Percentiles rank a stretch among this genome's conserved stretches.
Conservation (phyloP, 306 rosid genomes). For the Phaseolus lunatus region DNA sequence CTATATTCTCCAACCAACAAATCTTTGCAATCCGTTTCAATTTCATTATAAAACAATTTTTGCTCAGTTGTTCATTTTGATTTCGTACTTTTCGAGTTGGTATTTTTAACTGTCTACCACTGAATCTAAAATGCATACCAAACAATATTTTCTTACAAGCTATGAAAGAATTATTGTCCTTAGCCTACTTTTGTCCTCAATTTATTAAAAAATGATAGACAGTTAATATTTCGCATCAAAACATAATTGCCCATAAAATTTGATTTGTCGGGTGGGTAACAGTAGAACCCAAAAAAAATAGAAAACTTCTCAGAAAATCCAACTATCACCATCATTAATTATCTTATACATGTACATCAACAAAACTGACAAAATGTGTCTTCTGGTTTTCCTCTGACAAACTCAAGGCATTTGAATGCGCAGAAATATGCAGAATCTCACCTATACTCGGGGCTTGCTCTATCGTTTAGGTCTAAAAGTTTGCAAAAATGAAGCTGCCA, state of each 20-base stretch:
- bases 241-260: slow-evolving; percentile 44
- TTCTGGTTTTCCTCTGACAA: slow-evolving; percentile 42
- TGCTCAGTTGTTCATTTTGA: background rate
- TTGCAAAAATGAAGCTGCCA: slow-evolving; percentile 50
- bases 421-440: slow-evolving; percentile 47
- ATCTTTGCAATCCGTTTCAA: background rate
- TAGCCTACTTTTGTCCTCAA: background rate
- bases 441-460: slow-evolving; percentile 41
- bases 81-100: background rate
- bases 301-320: background rate
- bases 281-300: background rate
- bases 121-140: background rate
- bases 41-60: background rate
- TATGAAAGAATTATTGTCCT: background rate
- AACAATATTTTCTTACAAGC: background rate
- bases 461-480: slow-evolving; percentile 43
- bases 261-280: slow-evolving; percentile 8
- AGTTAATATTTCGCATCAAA: slow-evolving; percentile 30
- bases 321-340: slow-evolving; percentile 42
- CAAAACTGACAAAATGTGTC: slow-evolving; percentile 52
- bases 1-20: background rate
- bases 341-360: slow-evolving; percentile 49
- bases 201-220: slow-evolving; percentile 26
- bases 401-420: slow-evolving; percentile 40
- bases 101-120: background rate